Base-by-base conservation (phyloP, 225 moss, liverwort and hornwort species). In the Asterella californica region DNA sequence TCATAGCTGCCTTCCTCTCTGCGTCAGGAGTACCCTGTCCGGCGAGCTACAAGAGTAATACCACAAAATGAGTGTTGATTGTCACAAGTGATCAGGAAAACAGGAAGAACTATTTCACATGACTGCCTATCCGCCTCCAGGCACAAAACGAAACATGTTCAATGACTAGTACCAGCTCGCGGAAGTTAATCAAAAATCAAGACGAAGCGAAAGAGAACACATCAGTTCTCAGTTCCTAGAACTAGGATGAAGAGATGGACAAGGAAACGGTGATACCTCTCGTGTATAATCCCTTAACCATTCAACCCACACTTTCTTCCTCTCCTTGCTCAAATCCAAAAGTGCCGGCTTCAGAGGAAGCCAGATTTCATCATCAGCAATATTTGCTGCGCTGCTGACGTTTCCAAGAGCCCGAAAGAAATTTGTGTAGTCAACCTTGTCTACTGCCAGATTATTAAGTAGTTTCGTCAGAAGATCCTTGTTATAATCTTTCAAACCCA, bases 391-490 rank as follows among this genome's bases (percentile, higher is more conserved):
- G 27, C 90, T 89, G 78, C 87, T 91, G 32, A 97, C 82, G 81
- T 94, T 94, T 74, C 93, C 90, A 75, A 97, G 81, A 30, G 92
- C 89, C 65, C 97, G 90, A 83, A 97, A 97, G 83, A 93, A 93
- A 81, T 97, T 97, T 47, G 97, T 94, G 72, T 97, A 97, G 77
- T 97, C 97, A 36, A 97, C 97, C 82, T 97, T 97, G 85, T 97
- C 97, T 78, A 91, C 90, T 12, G 94, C 90, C 90, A 97, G 85
- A 62, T 93, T 90, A 80, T 89, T 93, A 38, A 97, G 66, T 64
- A 97, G 83, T 82, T 85, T 94, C 70, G 94, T 93, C 54, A 97
- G 81, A 80, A 94, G 73, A 55, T 97, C 92, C 79, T 93, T 97
- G 66, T 90, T 91, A 68, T 94, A 97, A 10, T 89, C 85, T 78